Base-by-base conservation (phyloP, 2,329 filamentous ascomycete genomes). In the Penicillium sp. region DNA sequence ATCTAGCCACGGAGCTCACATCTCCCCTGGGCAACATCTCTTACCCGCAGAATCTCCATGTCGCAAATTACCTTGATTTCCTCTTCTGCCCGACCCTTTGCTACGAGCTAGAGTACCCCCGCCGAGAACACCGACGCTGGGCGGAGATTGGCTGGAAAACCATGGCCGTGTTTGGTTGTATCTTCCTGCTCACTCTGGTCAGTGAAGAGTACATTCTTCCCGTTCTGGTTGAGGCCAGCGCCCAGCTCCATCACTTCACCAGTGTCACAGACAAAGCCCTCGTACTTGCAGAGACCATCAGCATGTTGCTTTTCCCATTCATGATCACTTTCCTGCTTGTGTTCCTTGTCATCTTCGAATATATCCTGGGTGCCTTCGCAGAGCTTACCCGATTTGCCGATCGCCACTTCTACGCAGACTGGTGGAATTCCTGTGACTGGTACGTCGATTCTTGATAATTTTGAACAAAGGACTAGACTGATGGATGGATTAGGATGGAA, bases 261-360 rank as follows among this genome's bases (percentile, higher is more conserved):
- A 79, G 80, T 39, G 69, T 79, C 27, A 75, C 82, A 1, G 94
- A 97, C 58, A 85, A 84, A 52, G 80, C 85, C 3, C 83, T 99
- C 55, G 86, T 97, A 61, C 81, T 99, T 22, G 85, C 89, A 27
- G 94, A 97, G 79, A 92, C 89, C 13, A 92, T 96, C 68, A 93
- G 89, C 53, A 87, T 90, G 80, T 84, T 99, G 16, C 83, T 99
- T 21, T 97, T 97, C 75, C 94, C 94, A 3, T 99, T 97, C 74
- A 97, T 97, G 90, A 82, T 97, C 57, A 96, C 88, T 4, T 95
- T 97, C 72, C 79, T 97, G 4, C 85, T 97, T 45, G 92, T 97
- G 51, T 99, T 99, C 78, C 86, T 99, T 54, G 92, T 97, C 72
- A 97, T 97, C 66, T 99, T 97, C 73, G 94, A 99, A 73, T 99